A percentile compares a stretch with the other conserved stretches of the same genome.
These are phyloP conservation scores for Coprinellus micaceus DNA, from an alignment of 768 basidiomycete genomes.

Conservation along the genomic window DNA sequence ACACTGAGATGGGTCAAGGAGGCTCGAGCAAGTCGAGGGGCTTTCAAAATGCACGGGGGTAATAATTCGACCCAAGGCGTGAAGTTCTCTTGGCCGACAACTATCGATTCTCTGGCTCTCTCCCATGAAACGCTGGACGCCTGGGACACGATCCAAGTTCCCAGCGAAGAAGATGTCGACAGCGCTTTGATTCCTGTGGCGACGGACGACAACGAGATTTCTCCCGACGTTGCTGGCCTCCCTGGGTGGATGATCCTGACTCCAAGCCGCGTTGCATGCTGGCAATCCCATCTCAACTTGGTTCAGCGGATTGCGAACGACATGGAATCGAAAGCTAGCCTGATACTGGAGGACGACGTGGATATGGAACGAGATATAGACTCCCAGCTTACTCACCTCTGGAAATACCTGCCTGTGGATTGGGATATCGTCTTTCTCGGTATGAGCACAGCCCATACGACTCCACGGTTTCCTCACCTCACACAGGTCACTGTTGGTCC, in stretches of 20 bases:
- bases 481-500: constrained; percentile 78
- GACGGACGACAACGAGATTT: neutral
- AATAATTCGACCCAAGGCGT: neutral
- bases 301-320: constrained; percentile 42
- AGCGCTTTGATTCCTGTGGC: neutral
- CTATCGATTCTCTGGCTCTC: constrained; percentile 26
- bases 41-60: constrained; percentile 5
- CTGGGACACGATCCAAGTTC: constrained; percentile 22
- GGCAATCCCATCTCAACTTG: constrained; percentile 61
- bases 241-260: constrained; percentile 53
- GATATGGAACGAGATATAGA: constrained; percentile 69
- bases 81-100: constrained; percentile 34
- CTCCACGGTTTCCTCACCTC: neutral
- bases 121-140: constrained; percentile 21
- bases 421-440: constrained; percentile 80
- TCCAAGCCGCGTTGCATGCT: constrained; percentile 61
- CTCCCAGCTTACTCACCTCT: constrained; percentile 38
- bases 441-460: constrained; percentile 22
- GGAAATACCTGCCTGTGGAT: constrained; percentile 49
- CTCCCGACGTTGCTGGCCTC: constrained; percentile 15
- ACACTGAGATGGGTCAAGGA: constrained; percentile 42
- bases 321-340: constrained; percentile 14
- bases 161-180: neutral
- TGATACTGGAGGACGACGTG: constrained; percentile 77
- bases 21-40: constrained; percentile 22